Evolutionary conservation across 345 rosid species (phyloP).

Genomic region (Citropsis articulata): DNA sequence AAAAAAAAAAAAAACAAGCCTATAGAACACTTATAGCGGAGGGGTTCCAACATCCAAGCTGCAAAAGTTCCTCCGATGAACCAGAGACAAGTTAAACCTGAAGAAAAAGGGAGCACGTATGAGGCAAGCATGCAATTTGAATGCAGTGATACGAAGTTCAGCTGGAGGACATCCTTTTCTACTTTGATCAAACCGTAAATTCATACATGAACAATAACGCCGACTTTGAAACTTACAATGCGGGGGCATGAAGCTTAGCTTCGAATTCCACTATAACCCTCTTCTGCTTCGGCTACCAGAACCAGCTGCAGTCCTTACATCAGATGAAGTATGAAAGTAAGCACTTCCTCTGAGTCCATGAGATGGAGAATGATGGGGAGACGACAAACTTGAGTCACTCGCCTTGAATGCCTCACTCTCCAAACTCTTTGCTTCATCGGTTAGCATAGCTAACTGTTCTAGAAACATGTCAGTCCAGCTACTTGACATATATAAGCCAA

Average conservation of each 20-base stretch:
- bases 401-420: slow-evolving; percentile 50
- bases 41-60: not conserved
- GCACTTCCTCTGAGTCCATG: slow-evolving; percentile 29
- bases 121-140: not conserved
- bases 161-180: slow-evolving; percentile 35
- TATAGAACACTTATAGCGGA: not conserved
- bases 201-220: not conserved
- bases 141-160: slow-evolving; percentile 2
- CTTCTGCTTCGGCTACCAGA: slow-evolving; percentile 55
- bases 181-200: slow-evolving; percentile 24
- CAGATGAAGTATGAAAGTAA: slow-evolving; percentile 30
- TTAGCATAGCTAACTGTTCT: slow-evolving; percentile 58
- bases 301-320: slow-evolving; percentile 34
- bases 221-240: slow-evolving; percentile 25
- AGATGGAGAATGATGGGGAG: slow-evolving; percentile 33
- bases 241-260: not conserved
- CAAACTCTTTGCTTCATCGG: slow-evolving; percentile 57
- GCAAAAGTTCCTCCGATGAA: slow-evolving; percentile 1
- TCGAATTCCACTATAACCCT: slow-evolving; percentile 29
- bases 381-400: slow-evolving; percentile 36
- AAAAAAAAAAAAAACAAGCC: not conserved
- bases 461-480: slow-evolving; percentile 10
- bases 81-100: slow-evolving; percentile 3
- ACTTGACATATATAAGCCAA: not conserved
- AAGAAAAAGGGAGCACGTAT: not conserved